A percentile compares a stretch with the other conserved stretches of the same genome.
These are phyloP conservation scores for Inosperma sp. DNA, from an alignment of 768 basidiomycete genomes.

Conservation along the genomic window DNA sequence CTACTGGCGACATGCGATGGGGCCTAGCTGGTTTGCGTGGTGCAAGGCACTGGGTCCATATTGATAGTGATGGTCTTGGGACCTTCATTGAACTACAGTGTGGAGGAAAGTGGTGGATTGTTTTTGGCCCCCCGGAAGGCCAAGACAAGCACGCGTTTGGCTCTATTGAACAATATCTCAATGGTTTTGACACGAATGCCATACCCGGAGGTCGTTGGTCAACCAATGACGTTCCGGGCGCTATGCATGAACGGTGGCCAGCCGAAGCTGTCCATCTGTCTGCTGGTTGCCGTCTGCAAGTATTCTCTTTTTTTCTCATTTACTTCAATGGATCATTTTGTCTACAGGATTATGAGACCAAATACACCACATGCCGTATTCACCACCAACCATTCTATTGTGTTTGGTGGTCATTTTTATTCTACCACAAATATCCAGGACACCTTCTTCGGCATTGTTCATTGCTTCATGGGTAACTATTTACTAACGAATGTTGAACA, in stretches of 20 bases:
- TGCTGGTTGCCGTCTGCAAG: too few species aligned
- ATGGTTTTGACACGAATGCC: not conserved
- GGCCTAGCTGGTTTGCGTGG: conserved; percentile 10
- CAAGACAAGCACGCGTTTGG: not conserved
- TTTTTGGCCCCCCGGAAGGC: not conserved
- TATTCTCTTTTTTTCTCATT: too few species aligned
- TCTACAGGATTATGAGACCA: too few species aligned
- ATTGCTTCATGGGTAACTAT: too few species aligned
- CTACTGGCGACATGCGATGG: conserved; percentile 13
- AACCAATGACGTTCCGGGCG: not conserved
- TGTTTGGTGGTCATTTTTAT: too few species aligned
- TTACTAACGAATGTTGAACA: too few species aligned
- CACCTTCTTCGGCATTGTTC: too few species aligned
- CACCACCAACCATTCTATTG: too few species aligned
- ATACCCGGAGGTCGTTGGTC: not conserved
- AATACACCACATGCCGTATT: too few species aligned
- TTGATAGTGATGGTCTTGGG: conserved; percentile 17
- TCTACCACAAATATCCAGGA: too few species aligned
- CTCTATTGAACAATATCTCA: not conserved
- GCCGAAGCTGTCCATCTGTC: too few species aligned
- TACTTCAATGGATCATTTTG: too few species aligned
- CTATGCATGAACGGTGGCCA: not conserved
- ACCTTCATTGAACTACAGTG: conserved; percentile 13
- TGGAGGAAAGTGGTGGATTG: conserved; percentile 10
- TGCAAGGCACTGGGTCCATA: conserved; percentile 14